A percentile compares a stretch with the other conserved stretches of the same genome.
These are phyloP conservation scores for Kodamaea hsintzibuensis DNA, from an alignment of 805 yeast genomes.

Conservation along the genomic window DNA sequence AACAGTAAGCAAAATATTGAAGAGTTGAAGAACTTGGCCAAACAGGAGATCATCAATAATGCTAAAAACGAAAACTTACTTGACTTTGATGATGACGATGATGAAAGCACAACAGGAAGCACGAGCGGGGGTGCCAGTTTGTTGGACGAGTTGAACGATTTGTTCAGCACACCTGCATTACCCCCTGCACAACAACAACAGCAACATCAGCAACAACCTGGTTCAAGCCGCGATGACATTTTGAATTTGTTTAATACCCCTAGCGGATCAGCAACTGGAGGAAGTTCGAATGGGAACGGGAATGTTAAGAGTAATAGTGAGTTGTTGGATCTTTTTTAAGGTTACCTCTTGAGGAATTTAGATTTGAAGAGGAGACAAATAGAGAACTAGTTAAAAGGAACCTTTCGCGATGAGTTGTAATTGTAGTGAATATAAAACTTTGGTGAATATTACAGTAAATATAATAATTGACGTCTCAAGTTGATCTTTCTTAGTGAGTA, in stretches of 20 bases:
- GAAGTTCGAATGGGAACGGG: background rate
- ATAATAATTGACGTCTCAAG: no score
- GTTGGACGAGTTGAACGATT: slow-evolving; percentile 74
- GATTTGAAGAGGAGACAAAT: background rate
- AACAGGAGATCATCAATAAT: slow-evolving; percentile 65
- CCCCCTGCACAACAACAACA: slow-evolving; percentile 14
- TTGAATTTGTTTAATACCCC: slow-evolving; percentile 43
- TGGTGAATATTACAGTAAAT: no score
- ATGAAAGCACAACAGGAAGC: background rate
- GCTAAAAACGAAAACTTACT: slow-evolving; percentile 77
- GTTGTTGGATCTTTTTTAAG: slow-evolving; percentile 39
- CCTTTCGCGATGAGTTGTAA: background rate
- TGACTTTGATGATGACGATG: slow-evolving; percentile 75
- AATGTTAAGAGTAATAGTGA: slow-evolving; percentile 23
- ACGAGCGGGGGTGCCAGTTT: slow-evolving; percentile 35
- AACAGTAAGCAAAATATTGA: slow-evolving; percentile 49
- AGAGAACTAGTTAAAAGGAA: background rate
- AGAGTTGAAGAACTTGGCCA: slow-evolving; percentile 77
- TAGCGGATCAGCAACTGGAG: slow-evolving; percentile 7
- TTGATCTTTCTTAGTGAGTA: no score
- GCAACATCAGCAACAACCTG: no score
- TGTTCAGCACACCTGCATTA: slow-evolving; percentile 50
- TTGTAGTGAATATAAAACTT: background rate
- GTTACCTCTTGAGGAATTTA: no score
- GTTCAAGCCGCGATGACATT: slow-evolving; percentile 41